Evolutionary conservation across 2,329 filamentous ascomycete genomes (phyloP).

Genomic region (Lasiodiplodia citricola): DNA sequence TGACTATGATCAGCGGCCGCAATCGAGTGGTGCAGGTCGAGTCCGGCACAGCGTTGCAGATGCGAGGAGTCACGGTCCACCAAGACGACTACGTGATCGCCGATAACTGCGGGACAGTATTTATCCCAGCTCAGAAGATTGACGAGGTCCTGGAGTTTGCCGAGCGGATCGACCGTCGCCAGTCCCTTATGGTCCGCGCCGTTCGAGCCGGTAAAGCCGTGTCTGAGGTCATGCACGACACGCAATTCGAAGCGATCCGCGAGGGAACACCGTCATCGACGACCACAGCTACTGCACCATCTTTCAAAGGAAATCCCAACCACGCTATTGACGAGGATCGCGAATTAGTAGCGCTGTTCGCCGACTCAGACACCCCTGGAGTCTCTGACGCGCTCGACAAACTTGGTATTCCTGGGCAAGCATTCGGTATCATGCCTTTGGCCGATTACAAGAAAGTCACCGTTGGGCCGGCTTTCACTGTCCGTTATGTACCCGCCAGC

Average conservation of each 20-base stretch:
- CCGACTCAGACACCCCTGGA: neutral
- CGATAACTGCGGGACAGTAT: neutral
- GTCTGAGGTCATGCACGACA: neutral
- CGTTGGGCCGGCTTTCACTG: neutral
- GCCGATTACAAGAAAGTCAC: neutral
- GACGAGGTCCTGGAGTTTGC: neutral
- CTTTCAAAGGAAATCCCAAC: neutral
- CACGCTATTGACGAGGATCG: neutral
- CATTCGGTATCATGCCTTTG: neutral
- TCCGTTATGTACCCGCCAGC: neutral
- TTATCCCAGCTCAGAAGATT: neutral
- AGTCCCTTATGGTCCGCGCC: neutral
- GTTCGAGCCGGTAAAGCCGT: neutral
- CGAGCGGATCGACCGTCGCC: neutral
- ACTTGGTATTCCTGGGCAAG: neutral
- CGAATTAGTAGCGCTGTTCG: neutral
- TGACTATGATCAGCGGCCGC: neutral
- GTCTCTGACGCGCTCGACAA: constrained; percentile 1
- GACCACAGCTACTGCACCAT: neutral
- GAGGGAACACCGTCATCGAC: neutral
- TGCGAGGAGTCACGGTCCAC: neutral
- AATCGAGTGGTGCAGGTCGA: neutral
- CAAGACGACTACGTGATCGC: neutral
- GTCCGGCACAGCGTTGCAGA: neutral
- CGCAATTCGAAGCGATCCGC: neutral